A percentile compares a stretch with the other conserved stretches of the same genome.
Evolutionary conservation across 2,329 filamentous ascomycete genomes (phyloP).

Genomic region (Botrytis fragariae): DNA sequence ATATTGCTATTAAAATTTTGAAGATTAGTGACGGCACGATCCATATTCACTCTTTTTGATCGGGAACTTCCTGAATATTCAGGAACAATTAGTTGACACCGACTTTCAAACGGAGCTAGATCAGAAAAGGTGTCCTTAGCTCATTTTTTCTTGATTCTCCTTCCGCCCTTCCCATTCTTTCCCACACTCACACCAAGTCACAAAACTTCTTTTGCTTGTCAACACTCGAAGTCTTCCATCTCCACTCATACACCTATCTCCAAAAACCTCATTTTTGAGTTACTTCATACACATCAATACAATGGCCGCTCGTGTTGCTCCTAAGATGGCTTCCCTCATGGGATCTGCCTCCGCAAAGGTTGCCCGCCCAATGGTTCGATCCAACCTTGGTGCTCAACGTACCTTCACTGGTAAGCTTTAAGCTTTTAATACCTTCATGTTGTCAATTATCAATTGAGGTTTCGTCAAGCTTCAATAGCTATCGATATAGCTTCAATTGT

Average conservation of each 20-base stretch:
- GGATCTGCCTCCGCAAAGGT: constrained; percentile 60
- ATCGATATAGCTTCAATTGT: constrained; percentile 8
- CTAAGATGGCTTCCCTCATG: constrained; percentile 74
- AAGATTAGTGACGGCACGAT: constrained; percentile 1
- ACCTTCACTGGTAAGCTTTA: constrained; percentile 66
- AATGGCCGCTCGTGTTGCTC: constrained; percentile 80
- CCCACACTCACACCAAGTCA: constrained; percentile 10
- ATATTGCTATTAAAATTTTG: background rate
- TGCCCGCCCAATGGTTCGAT: constrained; percentile 71
- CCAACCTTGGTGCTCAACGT: constrained; percentile 63
- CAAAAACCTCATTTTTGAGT: constrained; percentile 24
- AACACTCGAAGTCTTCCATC: constrained; percentile 19
- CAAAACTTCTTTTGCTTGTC: constrained; percentile 17
- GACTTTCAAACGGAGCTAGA: constrained; percentile 19
- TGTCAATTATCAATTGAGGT: constrained; percentile 20
- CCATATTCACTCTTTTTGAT: background rate
- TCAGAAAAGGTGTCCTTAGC: constrained; percentile 10
- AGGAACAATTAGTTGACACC: constrained; percentile 9
- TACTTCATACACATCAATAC: constrained; percentile 49
- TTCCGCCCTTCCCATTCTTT: constrained; percentile 20
- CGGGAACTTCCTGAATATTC: background rate
- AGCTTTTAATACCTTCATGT: constrained; percentile 15
- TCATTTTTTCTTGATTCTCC: constrained; percentile 18
- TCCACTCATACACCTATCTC: constrained; percentile 19
- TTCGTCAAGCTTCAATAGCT: constrained; percentile 9